Base-by-base conservation (phyloP, 164 flowering plant genomes). In the Tetrastigma voinierianum region DNA sequence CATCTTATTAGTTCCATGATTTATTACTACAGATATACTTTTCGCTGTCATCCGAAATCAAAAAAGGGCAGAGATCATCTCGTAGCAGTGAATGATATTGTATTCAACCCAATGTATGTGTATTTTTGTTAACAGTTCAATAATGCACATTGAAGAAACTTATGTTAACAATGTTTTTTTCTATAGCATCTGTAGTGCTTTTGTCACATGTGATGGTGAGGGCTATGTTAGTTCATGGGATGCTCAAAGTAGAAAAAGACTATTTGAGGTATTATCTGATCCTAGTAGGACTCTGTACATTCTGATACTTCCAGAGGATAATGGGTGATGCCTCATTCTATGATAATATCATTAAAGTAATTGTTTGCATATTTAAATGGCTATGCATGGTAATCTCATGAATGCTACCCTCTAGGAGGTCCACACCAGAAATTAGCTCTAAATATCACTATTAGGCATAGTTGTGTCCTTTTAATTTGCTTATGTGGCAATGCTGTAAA, bases 151-250 rank as follows among this genome's bases (percentile, higher is more conserved):
- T 66, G 44, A 0, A 24, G 53, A 63, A 44, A 64, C n/a, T 5
- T 14, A 61, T 49, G 5, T 25, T 18, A 46, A 11, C 66, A 40
- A n/a, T 66, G 10, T 65, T 51, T 9, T 9, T 67, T 64, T 17
- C 9, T 69, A n/a, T 68, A 77, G 90, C 69, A 51, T 46, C 46
- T 32, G 57, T 66, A 86, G 85, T 57, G 72, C 82, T 18, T 84
- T 92, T 79, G 87, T 82, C 54, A 87, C 99, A 53, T 97, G 91
- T 43, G 93, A 90, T 70, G 77, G 85, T 68, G 90, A 89, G 19
- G 99, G 99, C 16, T 72, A 86, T 77, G 90, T 82, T 49, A 74
- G 70, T 25, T 73, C 73, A 49, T 95, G 98, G 98, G 84, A 90
- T 88, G 89, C 84, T 61, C 76, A 69, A 57, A 81, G 81, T 59